Evolutionary conservation across 805 yeast species (phyloP).

Genomic region (Zygosaccharomyces bisporus): DNA sequence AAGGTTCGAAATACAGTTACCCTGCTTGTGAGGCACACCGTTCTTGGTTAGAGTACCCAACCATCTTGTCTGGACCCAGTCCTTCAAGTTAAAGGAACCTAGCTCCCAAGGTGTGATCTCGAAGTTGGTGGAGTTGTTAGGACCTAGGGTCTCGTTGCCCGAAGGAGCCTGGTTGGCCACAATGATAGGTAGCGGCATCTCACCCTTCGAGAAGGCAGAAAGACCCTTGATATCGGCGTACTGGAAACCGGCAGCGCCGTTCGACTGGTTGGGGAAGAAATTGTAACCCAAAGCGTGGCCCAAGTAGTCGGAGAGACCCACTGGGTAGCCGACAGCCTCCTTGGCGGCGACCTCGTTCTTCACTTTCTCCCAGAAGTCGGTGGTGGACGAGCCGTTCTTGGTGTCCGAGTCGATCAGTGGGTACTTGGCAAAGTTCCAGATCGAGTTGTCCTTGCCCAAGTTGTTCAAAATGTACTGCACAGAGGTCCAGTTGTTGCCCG

Average conservation of each 20-base stretch:
- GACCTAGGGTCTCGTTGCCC: slow-evolving; percentile 54
- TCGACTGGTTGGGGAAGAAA: slow-evolving; percentile 57
- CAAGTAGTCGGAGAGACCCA: slow-evolving; percentile 76
- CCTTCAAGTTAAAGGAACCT: slow-evolving; percentile 52
- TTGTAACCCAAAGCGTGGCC: slow-evolving; percentile 71
- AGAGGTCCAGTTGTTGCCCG: slow-evolving; percentile 67
- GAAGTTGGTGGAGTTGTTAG: slow-evolving; percentile 64
- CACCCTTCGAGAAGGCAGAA: slow-evolving; percentile 55
- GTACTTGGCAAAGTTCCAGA: slow-evolving; percentile 63
- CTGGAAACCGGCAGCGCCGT: slow-evolving; percentile 61
- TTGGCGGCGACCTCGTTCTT: slow-evolving; percentile 50
- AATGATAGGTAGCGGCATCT: slow-evolving; percentile 70
- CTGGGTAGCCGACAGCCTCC: slow-evolving; percentile 59
- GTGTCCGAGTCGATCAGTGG: slow-evolving; percentile 63
- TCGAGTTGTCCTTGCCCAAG: slow-evolving; percentile 37
- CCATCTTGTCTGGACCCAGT: slow-evolving; percentile 65
- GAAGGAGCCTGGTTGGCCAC: slow-evolving; percentile 59
- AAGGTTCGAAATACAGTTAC: slow-evolving; percentile 59
- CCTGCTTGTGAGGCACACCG: slow-evolving; percentile 49
- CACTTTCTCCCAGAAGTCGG: slow-evolving; percentile 51
- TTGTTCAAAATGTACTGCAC: slow-evolving; percentile 53
- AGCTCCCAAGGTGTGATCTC: slow-evolving; percentile 64
- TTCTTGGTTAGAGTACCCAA: slow-evolving; percentile 61
- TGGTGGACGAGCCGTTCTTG: slow-evolving; percentile 47
- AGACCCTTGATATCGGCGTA: slow-evolving; percentile 56